These are phyloP conservation scores for Syncephalastrum racemosum DNA, from an alignment of 371 early-diverging fungal species.

Conservation along the genomic window DNA sequence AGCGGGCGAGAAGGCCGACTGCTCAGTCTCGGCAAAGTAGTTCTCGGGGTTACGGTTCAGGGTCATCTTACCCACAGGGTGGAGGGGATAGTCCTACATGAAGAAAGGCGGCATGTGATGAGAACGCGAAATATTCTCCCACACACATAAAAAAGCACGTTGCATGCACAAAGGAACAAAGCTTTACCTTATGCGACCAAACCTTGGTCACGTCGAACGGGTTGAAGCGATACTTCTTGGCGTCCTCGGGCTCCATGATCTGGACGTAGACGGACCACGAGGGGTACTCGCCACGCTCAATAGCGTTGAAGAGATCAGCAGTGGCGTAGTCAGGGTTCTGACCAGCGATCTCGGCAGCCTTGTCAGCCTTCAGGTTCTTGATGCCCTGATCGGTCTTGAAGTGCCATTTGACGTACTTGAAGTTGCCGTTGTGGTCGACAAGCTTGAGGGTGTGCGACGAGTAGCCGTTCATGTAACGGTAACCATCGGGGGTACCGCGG, in stretches of 20 bases:
- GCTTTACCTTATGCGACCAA: constrained; percentile 63
- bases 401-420: constrained; percentile 85
- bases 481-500: constrained; percentile 82
- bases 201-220: constrained; percentile 87
- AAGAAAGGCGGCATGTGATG: constrained; percentile 10
- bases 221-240: constrained; percentile 72
- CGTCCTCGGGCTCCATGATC: constrained; percentile 73
- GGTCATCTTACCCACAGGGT: constrained; percentile 68
- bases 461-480: constrained; percentile 79
- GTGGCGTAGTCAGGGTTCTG: constrained; percentile 75
- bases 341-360: constrained; percentile 64
- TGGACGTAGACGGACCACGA: constrained; percentile 77
- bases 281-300: constrained; percentile 72
- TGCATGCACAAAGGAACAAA: background rate
- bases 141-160: too few species aligned
- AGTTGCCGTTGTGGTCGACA: constrained; percentile 68
- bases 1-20: constrained; percentile 76
- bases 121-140: constrained; percentile 31
- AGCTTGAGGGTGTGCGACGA: constrained; percentile 78
- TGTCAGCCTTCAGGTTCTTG: constrained; percentile 66
- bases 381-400: constrained; percentile 82
- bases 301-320: constrained; percentile 74
- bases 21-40: constrained; percentile 83
- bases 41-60: constrained; percentile 78
- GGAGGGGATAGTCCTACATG: constrained; percentile 30